Evolutionary conservation across 768 basidiomycete genomes (phyloP), one percentile per base, ranked within the genome.

Genomic region (Leccinum rimulosum): DNA sequence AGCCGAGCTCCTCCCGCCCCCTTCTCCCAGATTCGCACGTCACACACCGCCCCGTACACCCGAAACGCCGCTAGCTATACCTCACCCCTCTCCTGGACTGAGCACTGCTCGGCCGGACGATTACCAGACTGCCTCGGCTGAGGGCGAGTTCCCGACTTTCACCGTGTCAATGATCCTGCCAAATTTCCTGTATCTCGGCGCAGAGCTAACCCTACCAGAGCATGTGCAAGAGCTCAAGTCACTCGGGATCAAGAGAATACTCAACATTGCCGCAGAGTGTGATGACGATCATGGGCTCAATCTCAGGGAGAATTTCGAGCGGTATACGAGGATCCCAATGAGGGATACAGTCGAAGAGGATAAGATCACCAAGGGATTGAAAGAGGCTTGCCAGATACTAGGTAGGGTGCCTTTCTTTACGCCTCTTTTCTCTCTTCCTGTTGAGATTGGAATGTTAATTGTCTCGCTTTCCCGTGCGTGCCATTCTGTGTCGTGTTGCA

Each of bases 341-440:
- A 79, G 93, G 62, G 95, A 98, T 76, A 94, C 87, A 3, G 93
- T 98, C 14, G 95, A 98, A 71, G 96, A 98, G 74, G 91, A 92
- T 60, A 89, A 90, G 55, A 90, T 98, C 40, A 82, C 84, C 5
- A 81, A 79, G 53, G 91, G 92, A 9, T 84, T 98, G 48, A 81
- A 85, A 52, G 90, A 95, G 66, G 92, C 88, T 48, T 97, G 94
- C 70, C 82, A 90, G 48, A 85, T 90, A 55, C 79, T 97, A 53
- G 94, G 95, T 96, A 72, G 72, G 90, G 77, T 45, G 50, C 49
- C 52, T 43, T 31, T 49, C 38, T 52, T 56, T 64, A 43, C 47
- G 14, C n/a, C n/a, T 43, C n/a, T 19, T 54, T 27, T 28, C n/a
- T 45, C 9, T 51, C 15, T 25, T 28, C 33, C 31, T 25, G 28